phyloP scores from a whole-genome alignment of 371 early-diverging fungal genomes.

The Nematocida parisii region DNA sequence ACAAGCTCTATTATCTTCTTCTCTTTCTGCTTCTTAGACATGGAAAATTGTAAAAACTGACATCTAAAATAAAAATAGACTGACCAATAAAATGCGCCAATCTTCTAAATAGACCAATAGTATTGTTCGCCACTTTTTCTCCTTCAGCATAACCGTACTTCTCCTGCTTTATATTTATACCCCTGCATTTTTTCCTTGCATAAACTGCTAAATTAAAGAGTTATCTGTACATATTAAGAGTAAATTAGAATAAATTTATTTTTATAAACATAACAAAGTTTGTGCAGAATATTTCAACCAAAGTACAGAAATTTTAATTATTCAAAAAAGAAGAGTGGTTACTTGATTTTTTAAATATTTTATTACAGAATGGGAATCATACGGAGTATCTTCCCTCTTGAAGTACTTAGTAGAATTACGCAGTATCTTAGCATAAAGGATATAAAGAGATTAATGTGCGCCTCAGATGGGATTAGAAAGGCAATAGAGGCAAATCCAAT shows the following conservation, averaged over 20 bases:
- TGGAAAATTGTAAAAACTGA: background rate
- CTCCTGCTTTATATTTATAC: too few species aligned
- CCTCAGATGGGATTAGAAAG: constrained; percentile 34
- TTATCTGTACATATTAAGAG: too few species aligned
- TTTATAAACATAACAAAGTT: too few species aligned
- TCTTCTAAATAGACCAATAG: background rate
- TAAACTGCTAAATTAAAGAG: too few species aligned
- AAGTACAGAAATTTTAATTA: background rate
- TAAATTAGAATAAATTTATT: too few species aligned
- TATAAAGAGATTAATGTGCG: constrained; percentile 58
- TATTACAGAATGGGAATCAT: constrained; percentile 16
- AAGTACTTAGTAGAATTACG: constrained; percentile 45
- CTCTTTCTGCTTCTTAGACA: background rate
- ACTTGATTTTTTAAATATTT: constrained; percentile 28
- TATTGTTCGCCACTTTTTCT: too few species aligned
- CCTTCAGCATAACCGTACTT: too few species aligned
- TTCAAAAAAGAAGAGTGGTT: background rate
- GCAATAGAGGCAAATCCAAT: constrained; percentile 49
- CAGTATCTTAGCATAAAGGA: constrained; percentile 43
- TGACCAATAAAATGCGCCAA: background rate
- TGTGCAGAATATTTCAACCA: too few species aligned
- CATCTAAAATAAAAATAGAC: constrained; percentile 25
- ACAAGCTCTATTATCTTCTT: constrained; percentile 1
- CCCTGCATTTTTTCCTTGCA: too few species aligned
- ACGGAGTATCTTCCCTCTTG: constrained; percentile 41